Conservation (phyloP, 345 rosid genomes). For the Eucalyptus erythrocorys region DNA sequence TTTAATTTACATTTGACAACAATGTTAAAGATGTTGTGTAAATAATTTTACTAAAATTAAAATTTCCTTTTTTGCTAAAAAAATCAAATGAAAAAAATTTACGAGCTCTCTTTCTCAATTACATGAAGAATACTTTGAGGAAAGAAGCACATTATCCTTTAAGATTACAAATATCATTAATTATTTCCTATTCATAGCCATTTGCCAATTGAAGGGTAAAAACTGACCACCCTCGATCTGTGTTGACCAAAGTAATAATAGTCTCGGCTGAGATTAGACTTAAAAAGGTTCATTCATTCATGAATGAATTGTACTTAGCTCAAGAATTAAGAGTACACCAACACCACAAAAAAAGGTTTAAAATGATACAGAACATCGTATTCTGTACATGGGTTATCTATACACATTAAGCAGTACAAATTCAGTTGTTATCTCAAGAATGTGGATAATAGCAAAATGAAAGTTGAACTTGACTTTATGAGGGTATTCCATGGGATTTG, state of each 20-base stretch:
- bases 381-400: not conserved
- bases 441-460: not conserved
- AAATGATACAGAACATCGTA: not conserved
- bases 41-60: too few species aligned
- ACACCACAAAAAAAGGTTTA: not conserved
- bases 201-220: not conserved
- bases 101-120: too few species aligned
- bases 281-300: not conserved
- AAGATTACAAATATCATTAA: too few species aligned
- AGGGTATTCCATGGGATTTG: not conserved
- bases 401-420: not conserved
- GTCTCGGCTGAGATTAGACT: not conserved
- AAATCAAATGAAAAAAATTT: too few species aligned
- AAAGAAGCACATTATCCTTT: too few species aligned
- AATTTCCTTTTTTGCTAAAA: too few species aligned
- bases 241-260: not conserved
- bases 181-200: too few species aligned
- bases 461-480: not conserved
- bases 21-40: too few species aligned
- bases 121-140: too few species aligned
- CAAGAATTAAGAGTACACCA: not conserved
- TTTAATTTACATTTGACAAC: too few species aligned
- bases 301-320: not conserved
- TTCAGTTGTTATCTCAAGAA: not conserved
- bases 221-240: not conserved